Conservation (phyloP, 768 basidiomycete genomes). For the Lentinus tigrinus region DNA sequence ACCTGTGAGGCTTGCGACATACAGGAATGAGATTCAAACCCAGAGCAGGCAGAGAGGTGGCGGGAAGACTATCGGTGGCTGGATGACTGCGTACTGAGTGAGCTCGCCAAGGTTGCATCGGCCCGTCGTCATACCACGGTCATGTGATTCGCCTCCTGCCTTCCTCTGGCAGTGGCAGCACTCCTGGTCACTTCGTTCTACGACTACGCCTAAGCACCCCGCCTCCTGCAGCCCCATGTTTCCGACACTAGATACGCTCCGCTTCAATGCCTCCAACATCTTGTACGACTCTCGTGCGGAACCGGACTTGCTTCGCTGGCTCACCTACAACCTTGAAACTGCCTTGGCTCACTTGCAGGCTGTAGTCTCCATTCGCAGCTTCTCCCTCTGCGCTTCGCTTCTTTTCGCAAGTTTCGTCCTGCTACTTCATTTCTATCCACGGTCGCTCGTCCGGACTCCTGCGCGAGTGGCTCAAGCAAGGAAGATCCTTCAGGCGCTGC, state of each 20-base stretch:
- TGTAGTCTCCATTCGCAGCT: neutral
- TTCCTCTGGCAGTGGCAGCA: no score
- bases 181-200: no score
- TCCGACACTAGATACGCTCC: no score
- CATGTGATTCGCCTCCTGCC: neutral
- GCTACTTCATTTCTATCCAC: no score
- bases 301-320: neutral
- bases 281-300: no score
- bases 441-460: neutral
- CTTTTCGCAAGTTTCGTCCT: no score
- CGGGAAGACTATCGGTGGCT: neutral
- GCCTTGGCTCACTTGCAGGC: neutral
- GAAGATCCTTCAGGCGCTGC: conserved; percentile 4
- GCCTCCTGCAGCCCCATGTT: no score
- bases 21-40: neutral
- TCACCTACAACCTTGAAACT: neutral
- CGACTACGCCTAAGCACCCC: no score
- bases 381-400: neutral
- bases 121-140: neutral
- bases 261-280: no score
- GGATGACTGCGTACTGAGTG: neutral
- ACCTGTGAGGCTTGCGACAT: conserved; percentile 57
- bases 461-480: neutral
- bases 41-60: neutral
- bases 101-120: neutral